Conservation (phyloP, 1,139 yeast genomes). For the Scheffersomyces illinoinensis region DNA sequence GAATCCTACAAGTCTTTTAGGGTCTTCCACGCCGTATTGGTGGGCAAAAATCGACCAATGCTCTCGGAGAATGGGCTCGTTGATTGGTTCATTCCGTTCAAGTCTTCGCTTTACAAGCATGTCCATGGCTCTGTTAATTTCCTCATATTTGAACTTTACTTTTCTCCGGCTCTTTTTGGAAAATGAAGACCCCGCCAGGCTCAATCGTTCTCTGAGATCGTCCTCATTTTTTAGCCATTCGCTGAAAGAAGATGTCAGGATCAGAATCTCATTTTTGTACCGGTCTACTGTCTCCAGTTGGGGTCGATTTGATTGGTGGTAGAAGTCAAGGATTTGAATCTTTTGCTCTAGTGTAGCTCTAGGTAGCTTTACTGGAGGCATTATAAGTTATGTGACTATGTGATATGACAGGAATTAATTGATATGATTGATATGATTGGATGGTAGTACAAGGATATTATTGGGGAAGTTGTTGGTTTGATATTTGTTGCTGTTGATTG, state of each 20-base stretch:
- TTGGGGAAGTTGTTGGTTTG: neutral
- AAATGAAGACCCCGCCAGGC: conserved; percentile 35
- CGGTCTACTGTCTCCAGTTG: conserved; percentile 60
- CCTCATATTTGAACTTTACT: conserved; percentile 54
- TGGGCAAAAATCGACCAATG: conserved; percentile 59
- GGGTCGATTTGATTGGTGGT: conserved; percentile 48
- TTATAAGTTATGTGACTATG: neutral
- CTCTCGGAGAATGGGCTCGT: conserved; percentile 55
- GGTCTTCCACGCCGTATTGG: conserved; percentile 59
- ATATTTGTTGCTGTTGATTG: neutral
- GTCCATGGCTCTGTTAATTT: conserved; percentile 61
- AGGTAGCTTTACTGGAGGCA: conserved; percentile 36
- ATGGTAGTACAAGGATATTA: neutral
- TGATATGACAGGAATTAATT: neutral
- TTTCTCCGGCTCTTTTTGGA: conserved; percentile 47
- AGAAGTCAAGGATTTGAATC: conserved; percentile 53
- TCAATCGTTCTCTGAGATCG: conserved; percentile 46
- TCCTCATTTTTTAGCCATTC: conserved; percentile 61
- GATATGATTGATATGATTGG: neutral
- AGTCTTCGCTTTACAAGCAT: conserved; percentile 46
- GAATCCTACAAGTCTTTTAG: conserved; percentile 53
- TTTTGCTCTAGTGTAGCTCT: conserved; percentile 62
- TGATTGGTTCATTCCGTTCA: conserved; percentile 47
- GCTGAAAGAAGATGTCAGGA: conserved; percentile 57
- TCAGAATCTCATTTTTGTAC: conserved; percentile 49